Evolutionary conservation across 352 stramenopile genomes (phyloP).

Genomic region (Phytophthora tubulina): DNA sequence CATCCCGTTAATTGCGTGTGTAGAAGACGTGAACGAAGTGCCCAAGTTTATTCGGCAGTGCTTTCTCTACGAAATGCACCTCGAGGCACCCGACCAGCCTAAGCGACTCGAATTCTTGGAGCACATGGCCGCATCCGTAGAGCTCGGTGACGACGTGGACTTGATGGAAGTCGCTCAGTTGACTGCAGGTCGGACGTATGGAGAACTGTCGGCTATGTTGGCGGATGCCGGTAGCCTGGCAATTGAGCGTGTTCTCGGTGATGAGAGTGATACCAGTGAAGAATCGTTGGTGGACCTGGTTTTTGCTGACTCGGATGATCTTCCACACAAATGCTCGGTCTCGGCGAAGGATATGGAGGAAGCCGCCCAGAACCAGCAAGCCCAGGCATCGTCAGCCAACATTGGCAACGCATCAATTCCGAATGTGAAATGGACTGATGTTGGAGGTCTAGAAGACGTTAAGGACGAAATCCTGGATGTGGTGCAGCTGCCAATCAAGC

Average conservation of each 20-base stretch:
- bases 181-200: conserved; percentile 79
- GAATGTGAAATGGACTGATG: conserved; percentile 98
- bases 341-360: conserved; percentile 57
- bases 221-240: conserved; percentile 65
- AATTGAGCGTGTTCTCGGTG: conserved; percentile 54
- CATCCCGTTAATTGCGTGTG: conserved; percentile 78
- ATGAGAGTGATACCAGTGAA: conserved; percentile 32
- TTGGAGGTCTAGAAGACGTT: conserved; percentile 98
- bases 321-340: conserved; percentile 41
- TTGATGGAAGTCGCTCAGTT: conserved; percentile 69
- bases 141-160: conserved; percentile 60
- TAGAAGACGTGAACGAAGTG: conserved; percentile 82
- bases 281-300: conserved; percentile 40
- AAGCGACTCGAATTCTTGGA: conserved; percentile 67
- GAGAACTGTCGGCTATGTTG: conserved; percentile 74
- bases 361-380: conserved; percentile 73
- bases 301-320: conserved; percentile 31
- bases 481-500: conserved; percentile 86
- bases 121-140: conserved; percentile 48
- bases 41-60: conserved; percentile 85
- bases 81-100: conserved; percentile 69
- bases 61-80: conserved; percentile 80
- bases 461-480: conserved; percentile 97
- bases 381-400: conserved; percentile 70
- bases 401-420: conserved; percentile 86